Percentiles rank a stretch among this genome's conserved stretches.
Evolutionary conservation across 345 rosid species (phyloP).

Genomic region (Linum lewisii): DNA sequence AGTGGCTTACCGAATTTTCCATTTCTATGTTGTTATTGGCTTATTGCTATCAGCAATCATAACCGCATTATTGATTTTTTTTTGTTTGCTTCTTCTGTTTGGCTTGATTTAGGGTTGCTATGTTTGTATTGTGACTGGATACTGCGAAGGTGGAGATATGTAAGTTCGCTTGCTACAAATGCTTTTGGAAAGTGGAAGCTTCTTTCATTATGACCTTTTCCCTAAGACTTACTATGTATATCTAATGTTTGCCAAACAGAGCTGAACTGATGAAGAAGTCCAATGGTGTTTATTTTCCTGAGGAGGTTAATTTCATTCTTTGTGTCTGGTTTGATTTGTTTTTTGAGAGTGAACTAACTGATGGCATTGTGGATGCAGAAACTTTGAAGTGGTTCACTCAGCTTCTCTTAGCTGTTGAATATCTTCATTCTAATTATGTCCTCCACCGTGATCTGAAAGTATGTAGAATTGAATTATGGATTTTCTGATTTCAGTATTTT

Average conservation of each 20-base stretch:
- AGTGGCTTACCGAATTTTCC: neutral
- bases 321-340: neutral
- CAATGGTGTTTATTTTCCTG: constrained; percentile 80
- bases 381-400: constrained; percentile 97
- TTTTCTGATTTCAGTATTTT: constrained; percentile 11
- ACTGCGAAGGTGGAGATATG: constrained; percentile 99
- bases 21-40: too few species aligned
- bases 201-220: constrained; percentile 7
- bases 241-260: constrained; percentile 30
- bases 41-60: too few species aligned
- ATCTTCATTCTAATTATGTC: constrained; percentile 90
- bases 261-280: constrained; percentile 93
- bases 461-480: constrained; percentile 14
- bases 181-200: neutral
- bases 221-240: constrained; percentile 5
- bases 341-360: constrained; percentile 12
- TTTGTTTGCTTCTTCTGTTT: neutral
- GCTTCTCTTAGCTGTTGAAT: constrained; percentile 81
- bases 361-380: constrained; percentile 34
- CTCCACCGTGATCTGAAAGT: constrained; percentile 95
- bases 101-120: constrained; percentile 69
- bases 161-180: constrained; percentile 31
- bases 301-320: constrained; percentile 44
- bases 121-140: constrained; percentile 97
- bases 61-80: neutral